A percentile compares a stretch with the other conserved stretches of the same genome.
These are phyloP conservation scores for Aureobasidium sp. DNA, from an alignment of 2,329 filamentous ascomycete genomes.

Conservation along the genomic window DNA sequence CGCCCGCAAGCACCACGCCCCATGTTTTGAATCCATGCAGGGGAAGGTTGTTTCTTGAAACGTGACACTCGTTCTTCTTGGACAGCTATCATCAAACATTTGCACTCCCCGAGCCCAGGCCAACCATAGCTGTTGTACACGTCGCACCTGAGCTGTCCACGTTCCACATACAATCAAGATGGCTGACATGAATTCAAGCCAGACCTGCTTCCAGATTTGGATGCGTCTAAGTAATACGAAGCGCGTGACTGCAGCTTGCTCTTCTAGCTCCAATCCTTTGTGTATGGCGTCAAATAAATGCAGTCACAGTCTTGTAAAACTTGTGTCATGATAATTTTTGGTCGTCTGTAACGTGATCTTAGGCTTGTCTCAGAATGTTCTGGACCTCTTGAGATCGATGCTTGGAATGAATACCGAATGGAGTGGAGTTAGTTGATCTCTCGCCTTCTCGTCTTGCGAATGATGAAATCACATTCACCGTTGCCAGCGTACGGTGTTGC, in stretches of 20 bases:
- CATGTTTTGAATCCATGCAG: conserved; percentile 1
- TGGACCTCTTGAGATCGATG: not conserved
- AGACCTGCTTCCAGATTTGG: not conserved
- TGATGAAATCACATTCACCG: not conserved
- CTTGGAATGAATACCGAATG: not conserved
- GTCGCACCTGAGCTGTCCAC: not conserved
- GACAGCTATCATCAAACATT: not conserved
- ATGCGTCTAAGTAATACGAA: not conserved
- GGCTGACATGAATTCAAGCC: not conserved
- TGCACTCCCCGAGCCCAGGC: not conserved
- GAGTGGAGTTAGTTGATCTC: not conserved
- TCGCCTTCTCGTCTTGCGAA: not conserved
- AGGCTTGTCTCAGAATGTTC: not conserved
- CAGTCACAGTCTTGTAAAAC: not conserved
- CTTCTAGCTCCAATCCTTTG: not conserved
- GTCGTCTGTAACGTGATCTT: not conserved
- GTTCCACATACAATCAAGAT: not conserved
- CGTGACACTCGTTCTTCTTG: not conserved
- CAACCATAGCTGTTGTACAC: not conserved
- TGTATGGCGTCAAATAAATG: not conserved
- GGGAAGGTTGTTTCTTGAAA: not conserved
- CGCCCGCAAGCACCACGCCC: not conserved
- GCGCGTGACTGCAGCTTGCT: not conserved
- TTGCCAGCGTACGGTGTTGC: too few relatives aligned
- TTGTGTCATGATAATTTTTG: not conserved